These are phyloP conservation scores for Botrytis hyacinthi DNA, from an alignment of 2,329 filamentous ascomycete species.

Conservation along the genomic window DNA sequence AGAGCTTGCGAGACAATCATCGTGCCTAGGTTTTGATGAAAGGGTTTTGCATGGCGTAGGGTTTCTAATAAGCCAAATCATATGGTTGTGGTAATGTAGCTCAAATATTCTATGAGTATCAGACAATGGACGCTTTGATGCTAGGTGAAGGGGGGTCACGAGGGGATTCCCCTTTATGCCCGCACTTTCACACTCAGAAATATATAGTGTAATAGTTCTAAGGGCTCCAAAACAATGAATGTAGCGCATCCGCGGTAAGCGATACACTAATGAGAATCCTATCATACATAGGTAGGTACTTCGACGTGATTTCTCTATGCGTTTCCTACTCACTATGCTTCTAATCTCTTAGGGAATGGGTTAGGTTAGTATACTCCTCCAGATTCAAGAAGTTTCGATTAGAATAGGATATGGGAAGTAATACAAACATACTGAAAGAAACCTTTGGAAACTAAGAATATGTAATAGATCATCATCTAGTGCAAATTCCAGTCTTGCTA, in stretches of 20 bases:
- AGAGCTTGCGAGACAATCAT: not conserved
- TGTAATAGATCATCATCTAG: not conserved
- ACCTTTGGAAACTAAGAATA: not conserved
- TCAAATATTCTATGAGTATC: not conserved
- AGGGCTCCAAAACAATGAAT: not conserved
- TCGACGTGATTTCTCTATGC: not conserved
- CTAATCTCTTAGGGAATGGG: not conserved
- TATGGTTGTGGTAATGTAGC: not conserved
- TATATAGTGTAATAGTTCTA: too few relatives aligned
- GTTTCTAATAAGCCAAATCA: not conserved
- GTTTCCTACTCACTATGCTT: not conserved
- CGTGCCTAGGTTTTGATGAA: not conserved
- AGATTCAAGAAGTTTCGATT: not conserved
- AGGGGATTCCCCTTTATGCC: not conserved
- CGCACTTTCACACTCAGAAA: not conserved
- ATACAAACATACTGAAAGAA: not conserved
- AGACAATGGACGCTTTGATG: not conserved
- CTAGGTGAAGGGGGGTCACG: not conserved
- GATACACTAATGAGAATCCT: not conserved
- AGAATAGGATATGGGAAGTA: not conserved
- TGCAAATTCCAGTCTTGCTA: not conserved
- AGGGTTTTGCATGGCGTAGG: not conserved
- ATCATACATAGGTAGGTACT: not conserved
- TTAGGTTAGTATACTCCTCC: not conserved
- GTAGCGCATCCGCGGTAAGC: not conserved